Conservation (phyloP, 78 protist species). For the Dictyostelium firmibasis region DNA sequence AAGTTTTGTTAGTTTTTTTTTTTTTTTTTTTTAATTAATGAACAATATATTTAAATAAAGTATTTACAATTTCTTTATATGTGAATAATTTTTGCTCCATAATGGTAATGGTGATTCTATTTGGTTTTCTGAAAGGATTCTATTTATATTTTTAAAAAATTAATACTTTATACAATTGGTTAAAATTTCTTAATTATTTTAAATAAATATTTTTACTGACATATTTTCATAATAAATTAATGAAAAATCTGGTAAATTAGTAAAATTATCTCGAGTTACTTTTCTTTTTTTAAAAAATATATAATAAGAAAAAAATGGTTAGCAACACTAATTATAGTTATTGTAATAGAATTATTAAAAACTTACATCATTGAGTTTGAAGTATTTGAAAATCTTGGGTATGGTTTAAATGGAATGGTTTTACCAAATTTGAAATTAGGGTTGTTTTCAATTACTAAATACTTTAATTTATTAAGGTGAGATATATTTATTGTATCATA, state of each 20-base stretch:
- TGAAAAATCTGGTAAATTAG: background rate
- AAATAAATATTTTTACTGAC: background rate
- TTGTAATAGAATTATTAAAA: no score
- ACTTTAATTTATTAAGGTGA: background rate
- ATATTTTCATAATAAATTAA: background rate
- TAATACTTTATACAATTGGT: no score
- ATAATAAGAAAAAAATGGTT: no score
- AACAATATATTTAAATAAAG: no score
- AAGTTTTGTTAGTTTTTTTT: background rate
- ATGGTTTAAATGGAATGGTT: background rate
- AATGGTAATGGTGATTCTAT: background rate
- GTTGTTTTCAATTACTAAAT: background rate
- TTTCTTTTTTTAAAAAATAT: background rate
- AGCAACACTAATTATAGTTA: no score
- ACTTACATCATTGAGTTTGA: background rate
- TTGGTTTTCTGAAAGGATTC: background rate
- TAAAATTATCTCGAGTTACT: background rate
- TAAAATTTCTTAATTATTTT: no score
- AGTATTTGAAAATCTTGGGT: background rate
- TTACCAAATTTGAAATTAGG: background rate
- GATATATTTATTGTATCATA: background rate
- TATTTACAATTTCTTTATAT: background rate
- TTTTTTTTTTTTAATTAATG: no score
- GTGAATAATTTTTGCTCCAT: background rate
- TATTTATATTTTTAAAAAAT: background rate